Evolutionary conservation across 108 stramenopile species (phyloP).

Genomic region (Fistulifera pelliculosa): DNA sequence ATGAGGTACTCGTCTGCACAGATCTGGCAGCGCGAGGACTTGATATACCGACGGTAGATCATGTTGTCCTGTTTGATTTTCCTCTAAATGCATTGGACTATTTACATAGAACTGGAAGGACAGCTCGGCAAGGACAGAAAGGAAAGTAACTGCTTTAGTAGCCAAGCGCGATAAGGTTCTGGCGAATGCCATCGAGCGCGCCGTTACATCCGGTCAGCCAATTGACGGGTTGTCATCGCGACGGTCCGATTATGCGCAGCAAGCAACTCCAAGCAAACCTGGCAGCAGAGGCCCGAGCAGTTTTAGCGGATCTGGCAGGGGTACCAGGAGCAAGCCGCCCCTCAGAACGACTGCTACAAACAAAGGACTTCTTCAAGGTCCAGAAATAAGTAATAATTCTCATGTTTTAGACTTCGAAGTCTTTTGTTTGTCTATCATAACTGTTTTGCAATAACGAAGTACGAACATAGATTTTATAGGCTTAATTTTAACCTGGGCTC

Average conservation of each 20-base stretch:
- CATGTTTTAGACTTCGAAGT: too few species aligned
- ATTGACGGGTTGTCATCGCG: slow-evolving; percentile 71
- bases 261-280: slow-evolving; percentile 15
- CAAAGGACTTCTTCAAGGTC: too few species aligned
- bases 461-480: too few species aligned
- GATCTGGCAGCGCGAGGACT: slow-evolving; percentile 85
- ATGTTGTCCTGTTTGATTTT: slow-evolving; percentile 91
- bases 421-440: too few species aligned
- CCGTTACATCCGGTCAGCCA: slow-evolving; percentile 67
- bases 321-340: too few species aligned
- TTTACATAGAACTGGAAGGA: slow-evolving; percentile 86
- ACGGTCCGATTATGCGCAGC: slow-evolving; percentile 73
- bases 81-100: slow-evolving; percentile 86
- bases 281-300: background rate
- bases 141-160: slow-evolving; percentile 81
- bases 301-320: too few species aligned
- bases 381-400: too few species aligned
- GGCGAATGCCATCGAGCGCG: slow-evolving; percentile 75
- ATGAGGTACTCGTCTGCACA: slow-evolving; percentile 66
- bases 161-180: slow-evolving; percentile 80
- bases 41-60: slow-evolving; percentile 83
- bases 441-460: too few species aligned
- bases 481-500: background rate
- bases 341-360: too few species aligned
- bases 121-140: slow-evolving; percentile 46